Percentiles rank a stretch among this genome's conserved stretches.
Evolutionary conservation across 2,329 filamentous ascomycete species (phyloP).

Genomic region (Talaromyces funiculosus): DNA sequence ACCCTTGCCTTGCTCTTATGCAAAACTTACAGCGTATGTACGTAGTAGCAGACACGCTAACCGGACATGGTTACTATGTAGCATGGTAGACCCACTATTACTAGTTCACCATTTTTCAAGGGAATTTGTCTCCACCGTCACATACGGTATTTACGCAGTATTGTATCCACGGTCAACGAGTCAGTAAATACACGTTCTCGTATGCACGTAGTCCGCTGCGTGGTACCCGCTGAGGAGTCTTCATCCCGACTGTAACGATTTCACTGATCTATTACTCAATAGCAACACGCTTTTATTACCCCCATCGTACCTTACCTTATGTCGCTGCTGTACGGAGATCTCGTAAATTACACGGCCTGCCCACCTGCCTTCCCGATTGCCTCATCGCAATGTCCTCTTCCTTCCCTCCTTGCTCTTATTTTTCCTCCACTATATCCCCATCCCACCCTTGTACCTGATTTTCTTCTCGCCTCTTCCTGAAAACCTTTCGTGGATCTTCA

Average conservation of each 20-base stretch:
- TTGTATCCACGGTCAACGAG: background rate
- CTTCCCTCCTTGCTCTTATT: slow-evolving; percentile 4
- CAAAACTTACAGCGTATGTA: background rate
- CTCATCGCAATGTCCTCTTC: slow-evolving; percentile 8
- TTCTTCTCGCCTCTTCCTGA: slow-evolving; percentile 18
- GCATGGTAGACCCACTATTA: background rate
- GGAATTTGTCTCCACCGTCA: background rate
- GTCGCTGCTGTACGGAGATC: background rate
- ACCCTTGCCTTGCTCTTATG: slow-evolving; percentile 1
- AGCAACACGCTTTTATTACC: background rate
- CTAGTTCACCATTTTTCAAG: background rate
- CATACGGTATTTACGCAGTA: background rate
- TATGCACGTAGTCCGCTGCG: background rate
- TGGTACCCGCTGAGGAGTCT: slow-evolving; percentile 9
- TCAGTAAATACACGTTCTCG: background rate
- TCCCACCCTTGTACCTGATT: slow-evolving; percentile 6
- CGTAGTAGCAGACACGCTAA: background rate
- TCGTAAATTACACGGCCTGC: background rate
- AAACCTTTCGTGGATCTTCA: slow-evolving; percentile 8
- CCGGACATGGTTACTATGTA: background rate
- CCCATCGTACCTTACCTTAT: background rate
- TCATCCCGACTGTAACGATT: background rate
- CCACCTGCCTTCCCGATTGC: slow-evolving; percentile 2
- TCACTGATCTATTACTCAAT: background rate
- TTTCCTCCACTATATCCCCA: slow-evolving; percentile 4